phyloP scores from a whole-genome alignment of 2,329 filamentous ascomycete genomes.

The Scedosporium minutisporum region DNA sequence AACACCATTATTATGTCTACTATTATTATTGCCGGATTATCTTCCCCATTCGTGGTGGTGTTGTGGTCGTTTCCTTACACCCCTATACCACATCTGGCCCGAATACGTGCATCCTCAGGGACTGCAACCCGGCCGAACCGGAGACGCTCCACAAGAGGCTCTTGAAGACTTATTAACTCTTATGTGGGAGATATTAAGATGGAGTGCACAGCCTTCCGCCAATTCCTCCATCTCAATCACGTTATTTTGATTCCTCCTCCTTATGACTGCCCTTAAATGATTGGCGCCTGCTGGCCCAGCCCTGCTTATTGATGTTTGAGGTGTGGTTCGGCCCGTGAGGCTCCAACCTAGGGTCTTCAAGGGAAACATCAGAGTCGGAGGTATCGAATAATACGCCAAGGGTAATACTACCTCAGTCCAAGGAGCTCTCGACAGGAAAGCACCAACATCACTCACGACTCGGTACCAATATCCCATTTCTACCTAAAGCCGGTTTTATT shows the following conservation, averaged over 20 bases:
- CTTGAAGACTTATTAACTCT: neutral
- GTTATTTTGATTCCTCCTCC: neutral
- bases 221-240: neutral
- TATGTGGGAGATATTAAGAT: neutral
- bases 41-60: neutral
- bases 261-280: neutral
- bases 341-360: neutral
- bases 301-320: neutral
- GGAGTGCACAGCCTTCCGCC: neutral
- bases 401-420: too few species aligned
- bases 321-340: conserved; percentile 1
- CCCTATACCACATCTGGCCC: neutral
- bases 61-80: neutral
- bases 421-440: too few species aligned
- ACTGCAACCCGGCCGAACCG: neutral
- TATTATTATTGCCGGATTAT: conserved; percentile 1
- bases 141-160: neutral
- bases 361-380: too few species aligned
- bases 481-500: too few species aligned
- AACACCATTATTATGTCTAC: neutral
- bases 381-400: too few species aligned
- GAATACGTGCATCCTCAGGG: neutral
- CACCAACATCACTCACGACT: too few species aligned
- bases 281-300: neutral
- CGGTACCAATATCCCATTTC: too few species aligned